Base-by-base conservation (phyloP, 1,284 basidiomycete genomes). In the Vanrija pseudolonga region DNA sequence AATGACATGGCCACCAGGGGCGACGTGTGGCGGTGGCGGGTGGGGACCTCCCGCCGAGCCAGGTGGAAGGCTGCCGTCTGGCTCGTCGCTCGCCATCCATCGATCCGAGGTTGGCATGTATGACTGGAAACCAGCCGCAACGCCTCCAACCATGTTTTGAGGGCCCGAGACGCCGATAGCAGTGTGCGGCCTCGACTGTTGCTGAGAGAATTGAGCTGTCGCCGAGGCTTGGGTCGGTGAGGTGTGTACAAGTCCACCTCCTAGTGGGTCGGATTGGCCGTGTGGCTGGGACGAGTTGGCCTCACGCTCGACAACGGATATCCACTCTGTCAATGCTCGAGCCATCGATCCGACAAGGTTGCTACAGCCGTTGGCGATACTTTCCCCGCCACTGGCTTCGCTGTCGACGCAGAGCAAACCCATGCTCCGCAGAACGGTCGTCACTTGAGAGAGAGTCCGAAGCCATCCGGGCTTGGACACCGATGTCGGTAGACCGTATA, bases 301-400 rank as follows among this genome's bases (percentile, higher is more conserved):
- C 12, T 62, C 59, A 23, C 55, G 56, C 41, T 61, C 61, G 18
- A 62, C 28, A 12, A 40, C 51, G n/a, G 57, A 50, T 3, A 53
- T 53, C 66, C 72, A 68, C 8, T 65, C 62, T 15, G 64, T 57
- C 2, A 69, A 63, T 3, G 64, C 59, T 39, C 68, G 55, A 3
- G 63, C 53, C 67, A 72, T 71, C 15, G 67, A 68, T 11, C 66
- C 68, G 8, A 72, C 51, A n/a, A 74, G 52, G 57, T 69, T 72
- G 32, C 63, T 64, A 53, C 69, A 70, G 14, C 68, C 68, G 56
- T 65, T 69, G 8, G 66, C 58, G 14, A 73, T 39, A 6, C 59
- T 56, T 51, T 69, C 66, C 11, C 26, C 26, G 3, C 61, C 60
- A 3, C 50, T 57, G 4, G 18, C n/a, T 22, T 46, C 61, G 37